These are phyloP conservation scores for Microascus cirrosus DNA, from an alignment of 2,329 filamentous ascomycete genomes.

Conservation along the genomic window DNA sequence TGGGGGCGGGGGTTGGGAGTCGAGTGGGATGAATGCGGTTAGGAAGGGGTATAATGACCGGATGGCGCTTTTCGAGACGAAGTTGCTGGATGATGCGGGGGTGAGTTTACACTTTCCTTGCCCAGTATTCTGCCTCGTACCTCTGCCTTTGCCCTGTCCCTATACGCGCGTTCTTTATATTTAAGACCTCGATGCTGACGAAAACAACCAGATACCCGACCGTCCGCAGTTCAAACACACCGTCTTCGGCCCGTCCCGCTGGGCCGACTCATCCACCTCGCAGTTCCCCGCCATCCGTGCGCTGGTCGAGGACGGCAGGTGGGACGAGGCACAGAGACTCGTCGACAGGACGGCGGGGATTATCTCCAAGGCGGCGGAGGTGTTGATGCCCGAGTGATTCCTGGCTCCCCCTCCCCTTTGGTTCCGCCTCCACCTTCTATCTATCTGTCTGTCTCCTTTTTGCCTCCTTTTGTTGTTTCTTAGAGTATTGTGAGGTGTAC, in stretches of 20 bases:
- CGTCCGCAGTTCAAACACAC: slow-evolving; percentile 91
- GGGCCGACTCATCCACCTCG: slow-evolving; percentile 57
- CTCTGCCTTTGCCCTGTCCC: too few species aligned
- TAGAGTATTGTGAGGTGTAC: neutral
- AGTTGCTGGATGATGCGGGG: slow-evolving; percentile 71
- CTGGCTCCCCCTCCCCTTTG: neutral
- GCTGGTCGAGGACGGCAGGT: slow-evolving; percentile 60
- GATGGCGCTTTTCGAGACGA: slow-evolving; percentile 71
- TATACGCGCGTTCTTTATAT: neutral
- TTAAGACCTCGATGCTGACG: slow-evolving; percentile 7
- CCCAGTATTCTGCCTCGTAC: slow-evolving; percentile 1
- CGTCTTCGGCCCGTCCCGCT: slow-evolving; percentile 72
- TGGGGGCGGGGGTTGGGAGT: slow-evolving; percentile 64
- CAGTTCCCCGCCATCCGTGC: slow-evolving; percentile 80
- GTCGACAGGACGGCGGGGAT: slow-evolving; percentile 62
- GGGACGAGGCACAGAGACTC: slow-evolving; percentile 54
- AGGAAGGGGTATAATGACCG: slow-evolving; percentile 69
- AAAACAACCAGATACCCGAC: slow-evolving; percentile 53
- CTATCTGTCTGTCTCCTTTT: neutral
- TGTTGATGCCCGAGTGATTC: slow-evolving; percentile 12
- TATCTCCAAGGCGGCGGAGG: slow-evolving; percentile 46
- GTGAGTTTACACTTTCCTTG: slow-evolving; percentile 40
- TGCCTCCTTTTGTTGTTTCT: neutral
- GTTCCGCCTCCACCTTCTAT: neutral
- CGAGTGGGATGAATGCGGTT: slow-evolving; percentile 51